Conservation (phyloP, 169 alveolate species). For the Cyclospora cayetanensis region DNA sequence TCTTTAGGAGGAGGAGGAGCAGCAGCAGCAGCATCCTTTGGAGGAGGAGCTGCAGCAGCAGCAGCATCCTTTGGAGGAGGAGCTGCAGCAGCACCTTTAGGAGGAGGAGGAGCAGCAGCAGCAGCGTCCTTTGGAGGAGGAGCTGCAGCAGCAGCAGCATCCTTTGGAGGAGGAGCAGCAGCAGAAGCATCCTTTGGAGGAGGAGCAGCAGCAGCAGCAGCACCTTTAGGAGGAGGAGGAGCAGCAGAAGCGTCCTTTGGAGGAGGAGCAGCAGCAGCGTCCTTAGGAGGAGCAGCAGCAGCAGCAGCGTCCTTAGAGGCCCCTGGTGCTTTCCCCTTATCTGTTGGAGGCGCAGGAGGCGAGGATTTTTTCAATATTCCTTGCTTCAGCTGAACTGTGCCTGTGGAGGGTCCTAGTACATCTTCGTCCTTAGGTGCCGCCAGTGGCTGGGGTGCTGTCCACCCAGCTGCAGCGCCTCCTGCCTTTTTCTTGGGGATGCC, state of each 20-base stretch:
- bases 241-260: background rate
- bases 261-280: background rate
- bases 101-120: background rate
- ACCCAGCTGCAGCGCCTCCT: slow-evolving; percentile 7
- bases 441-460: background rate
- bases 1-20: background rate
- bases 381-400: background rate
- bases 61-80: too few relatives aligned
- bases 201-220: background rate
- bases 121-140: background rate
- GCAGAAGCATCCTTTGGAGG: background rate
- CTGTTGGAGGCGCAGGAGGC: background rate
- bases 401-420: background rate
- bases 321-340: background rate
- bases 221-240: background rate
- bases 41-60: background rate
- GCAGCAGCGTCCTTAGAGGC: background rate
- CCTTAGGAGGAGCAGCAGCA: background rate
- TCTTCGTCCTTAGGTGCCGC: slow-evolving; percentile 15
- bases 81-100: background rate
- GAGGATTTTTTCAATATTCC: slow-evolving; percentile 7
- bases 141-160: background rate
- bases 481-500: slow-evolving; percentile 39
- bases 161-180: background rate
- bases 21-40: background rate